Conservation (phyloP, 805 yeast genomes). For the Ogataea allantospora region DNA sequence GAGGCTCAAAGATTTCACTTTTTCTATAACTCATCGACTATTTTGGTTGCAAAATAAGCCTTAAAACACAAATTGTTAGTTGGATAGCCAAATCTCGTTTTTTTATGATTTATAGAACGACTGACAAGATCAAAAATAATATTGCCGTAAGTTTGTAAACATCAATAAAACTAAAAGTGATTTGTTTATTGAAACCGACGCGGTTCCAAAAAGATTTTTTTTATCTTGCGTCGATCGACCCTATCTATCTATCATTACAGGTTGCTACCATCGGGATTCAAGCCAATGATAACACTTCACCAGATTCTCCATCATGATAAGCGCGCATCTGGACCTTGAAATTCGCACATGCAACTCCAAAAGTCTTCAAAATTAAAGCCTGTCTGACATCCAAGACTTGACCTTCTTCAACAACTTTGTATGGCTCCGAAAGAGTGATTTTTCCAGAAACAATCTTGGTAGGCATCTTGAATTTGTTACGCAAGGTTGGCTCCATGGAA, state of each 20-base stretch:
- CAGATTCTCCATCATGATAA: conserved; percentile 65
- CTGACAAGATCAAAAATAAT: not conserved
- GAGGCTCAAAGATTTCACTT: conserved; percentile 40
- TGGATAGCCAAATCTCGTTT: too few species aligned
- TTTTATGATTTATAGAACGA: too few species aligned
- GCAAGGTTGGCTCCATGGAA: conserved; percentile 88
- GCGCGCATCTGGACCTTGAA: conserved; percentile 81
- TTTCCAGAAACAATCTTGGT: conserved; percentile 89
- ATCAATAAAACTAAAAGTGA: conserved; percentile 5
- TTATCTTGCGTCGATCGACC: conserved; percentile 14
- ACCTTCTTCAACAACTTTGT: conserved; percentile 76
- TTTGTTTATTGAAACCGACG: conserved; percentile 11
- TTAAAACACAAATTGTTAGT: not conserved
- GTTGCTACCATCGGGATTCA: not conserved
- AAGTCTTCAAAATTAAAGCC: conserved; percentile 87
- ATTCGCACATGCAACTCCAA: conserved; percentile 92
- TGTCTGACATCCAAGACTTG: conserved; percentile 84
- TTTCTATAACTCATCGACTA: conserved; percentile 25
- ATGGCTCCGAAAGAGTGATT: conserved; percentile 71
- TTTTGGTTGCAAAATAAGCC: not conserved
- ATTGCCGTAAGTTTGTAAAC: conserved; percentile 7
- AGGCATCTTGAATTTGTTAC: conserved; percentile 88
- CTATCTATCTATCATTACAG: conserved; percentile 9
- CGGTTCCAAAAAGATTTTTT: conserved; percentile 2
- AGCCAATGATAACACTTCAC: conserved; percentile 24